Percentiles rank a stretch among this genome's conserved stretches.
phyloP scores from a whole-genome alignment of 768 basidiomycete genomes.

The Psilocybe subaeruginosa region DNA sequence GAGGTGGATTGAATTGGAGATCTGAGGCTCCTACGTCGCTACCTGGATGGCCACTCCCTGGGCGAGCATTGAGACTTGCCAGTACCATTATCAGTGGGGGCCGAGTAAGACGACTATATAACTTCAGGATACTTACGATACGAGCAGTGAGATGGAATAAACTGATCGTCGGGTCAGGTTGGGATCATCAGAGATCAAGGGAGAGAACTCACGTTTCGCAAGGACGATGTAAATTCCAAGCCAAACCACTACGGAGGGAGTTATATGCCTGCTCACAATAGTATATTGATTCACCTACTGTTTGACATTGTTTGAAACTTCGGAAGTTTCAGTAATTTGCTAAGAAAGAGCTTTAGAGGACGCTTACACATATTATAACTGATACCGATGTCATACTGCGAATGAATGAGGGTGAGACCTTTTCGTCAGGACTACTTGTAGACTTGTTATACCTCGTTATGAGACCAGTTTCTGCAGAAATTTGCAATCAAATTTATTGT shows the following conservation, averaged over 20 bases:
- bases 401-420: background rate
- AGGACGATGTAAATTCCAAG: slow-evolving; percentile 20
- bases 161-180: slow-evolving; percentile 3
- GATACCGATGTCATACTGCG: slow-evolving; percentile 17
- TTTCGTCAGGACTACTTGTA: background rate
- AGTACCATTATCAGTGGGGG: background rate
- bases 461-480: slow-evolving; percentile 17
- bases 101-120: background rate
- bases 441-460: slow-evolving; percentile 16
- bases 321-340: background rate
- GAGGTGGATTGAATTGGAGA: slow-evolving; percentile 1
- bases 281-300: slow-evolving; percentile 2
- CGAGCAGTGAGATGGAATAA: slow-evolving; percentile 20
- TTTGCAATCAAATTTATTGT: background rate
- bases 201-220: slow-evolving; percentile 15
- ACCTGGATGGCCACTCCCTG: background rate
- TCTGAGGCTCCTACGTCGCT: background rate
- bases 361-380: slow-evolving; percentile 19
- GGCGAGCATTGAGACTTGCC: slow-evolving; percentile 2
- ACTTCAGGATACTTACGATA: slow-evolving; percentile 9
- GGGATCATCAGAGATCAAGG: background rate
- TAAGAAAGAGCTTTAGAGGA: background rate
- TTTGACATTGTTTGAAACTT: slow-evolving; percentile 20
- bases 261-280: no score
- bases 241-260: slow-evolving; percentile 16